Evolutionary conservation across 129 eudicot species (phyloP), one percentile per base, ranked within the genome.

Genomic region (Logfia minima): DNA sequence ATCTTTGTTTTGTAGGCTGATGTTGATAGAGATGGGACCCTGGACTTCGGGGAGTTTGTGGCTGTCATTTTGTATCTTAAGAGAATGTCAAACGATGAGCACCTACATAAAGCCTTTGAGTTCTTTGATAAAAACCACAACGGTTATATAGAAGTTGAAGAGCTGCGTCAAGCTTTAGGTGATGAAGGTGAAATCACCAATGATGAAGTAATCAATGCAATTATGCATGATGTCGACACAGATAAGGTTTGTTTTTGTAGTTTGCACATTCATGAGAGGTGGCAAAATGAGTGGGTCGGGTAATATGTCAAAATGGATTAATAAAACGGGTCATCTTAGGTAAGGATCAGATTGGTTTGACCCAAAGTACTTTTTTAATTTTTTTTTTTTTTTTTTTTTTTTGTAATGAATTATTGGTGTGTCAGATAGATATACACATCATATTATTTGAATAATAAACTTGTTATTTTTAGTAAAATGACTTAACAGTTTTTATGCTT

Each of bases 61-160:
- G 93, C 93, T 75, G 87, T 87, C 29, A 79, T 88, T 0, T 77
- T 91, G 56, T 93, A 91, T 78, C 84, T 91, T 19, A 86, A 82
- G 70, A 88, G 72, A 79, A 86, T 83, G 90, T 90, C 90, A 31
- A 91, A 91, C 39, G 91, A 89, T 66, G 91, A 89, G 19, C 95
- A 89, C 77, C 78, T 87, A 23, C 89, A 73, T 28, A 84, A 87
- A 84, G 95, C 95, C 51, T 89, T 89, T 60, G 75, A 66, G 13
- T 84, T 83, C 76, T 89, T 89, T 37, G 95, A 89, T 70, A 72
- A 72, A 63, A 69, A 89, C 75, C 51, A 75, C 3, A 84, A 72
- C 8, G 93, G 93, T 2, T 86, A 84, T 79, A 86, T 89, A 70
- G 93, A 89, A 75, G 87, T 86, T 4, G 91, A 87, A 55, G 95